Conservation (phyloP, 306 rosid genomes). For the Cicer arietinum region DNA sequence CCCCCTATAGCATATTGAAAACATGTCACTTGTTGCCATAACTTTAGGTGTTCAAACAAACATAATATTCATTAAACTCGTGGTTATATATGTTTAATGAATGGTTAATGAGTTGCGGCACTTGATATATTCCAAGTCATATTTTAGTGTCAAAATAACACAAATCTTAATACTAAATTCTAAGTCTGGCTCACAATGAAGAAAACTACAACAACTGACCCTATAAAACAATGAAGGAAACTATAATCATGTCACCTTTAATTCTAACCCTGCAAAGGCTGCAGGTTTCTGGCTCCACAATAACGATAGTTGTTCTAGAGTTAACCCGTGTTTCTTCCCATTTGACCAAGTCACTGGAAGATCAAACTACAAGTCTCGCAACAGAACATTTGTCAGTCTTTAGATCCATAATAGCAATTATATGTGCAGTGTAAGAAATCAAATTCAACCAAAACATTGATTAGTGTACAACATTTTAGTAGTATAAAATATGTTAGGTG, state of each 20-base stretch:
- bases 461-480: no score
- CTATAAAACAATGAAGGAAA: constrained; percentile 7
- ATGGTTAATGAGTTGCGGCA: no score
- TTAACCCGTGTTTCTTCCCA: constrained; percentile 76
- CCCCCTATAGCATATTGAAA: constrained; percentile 59
- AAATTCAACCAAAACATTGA: background rate
- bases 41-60: no score
- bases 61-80: no score
- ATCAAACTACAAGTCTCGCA: constrained; percentile 65
- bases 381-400: constrained; percentile 33
- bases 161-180: no score
- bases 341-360: constrained; percentile 90
- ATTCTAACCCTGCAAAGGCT: constrained; percentile 69
- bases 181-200: background rate
- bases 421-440: background rate
- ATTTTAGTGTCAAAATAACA: no score
- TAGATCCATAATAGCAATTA: constrained; percentile 13
- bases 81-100: no score
- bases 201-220: background rate
- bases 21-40: no score
- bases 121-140: no score
- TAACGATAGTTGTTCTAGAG: constrained; percentile 74
- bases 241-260: constrained; percentile 60
- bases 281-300: constrained; percentile 99
- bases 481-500: no score